Percentiles rank a stretch among this genome's conserved stretches.
phyloP scores from a whole-genome alignment of 768 basidiomycete genomes.

The Mycena sanguinolenta region DNA sequence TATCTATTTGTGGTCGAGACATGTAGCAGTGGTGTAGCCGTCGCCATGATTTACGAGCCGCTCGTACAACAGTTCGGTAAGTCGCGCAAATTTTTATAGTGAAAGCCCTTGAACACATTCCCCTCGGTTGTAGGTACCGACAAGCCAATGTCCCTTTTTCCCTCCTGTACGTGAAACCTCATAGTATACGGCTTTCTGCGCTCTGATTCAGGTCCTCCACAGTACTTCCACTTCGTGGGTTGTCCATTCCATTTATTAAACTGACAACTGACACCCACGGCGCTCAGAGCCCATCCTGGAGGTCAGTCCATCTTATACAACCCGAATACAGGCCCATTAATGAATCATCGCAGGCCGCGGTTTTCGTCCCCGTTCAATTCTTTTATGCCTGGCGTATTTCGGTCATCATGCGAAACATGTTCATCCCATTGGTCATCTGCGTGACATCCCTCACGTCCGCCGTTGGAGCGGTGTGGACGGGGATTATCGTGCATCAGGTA shows the following conservation, averaged over 20 bases:
- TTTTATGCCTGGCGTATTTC: constrained; percentile 10
- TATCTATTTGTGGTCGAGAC: background rate
- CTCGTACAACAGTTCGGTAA: background rate
- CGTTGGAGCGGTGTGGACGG: background rate
- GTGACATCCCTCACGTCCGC: background rate
- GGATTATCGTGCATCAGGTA: background rate
- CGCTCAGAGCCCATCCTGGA: background rate
- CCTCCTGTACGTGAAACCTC: background rate
- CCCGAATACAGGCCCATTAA: background rate
- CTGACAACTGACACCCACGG: background rate
- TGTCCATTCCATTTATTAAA: background rate
- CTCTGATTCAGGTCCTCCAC: background rate
- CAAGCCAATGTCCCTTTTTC: background rate
- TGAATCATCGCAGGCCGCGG: background rate
- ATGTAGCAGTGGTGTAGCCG: background rate
- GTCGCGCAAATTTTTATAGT: background rate
- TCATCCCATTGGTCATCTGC: background rate
- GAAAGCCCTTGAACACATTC: background rate
- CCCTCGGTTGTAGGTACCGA: background rate
- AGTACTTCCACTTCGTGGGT: background rate
- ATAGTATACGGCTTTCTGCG: no score
- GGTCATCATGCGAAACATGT: background rate
- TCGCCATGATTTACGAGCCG: background rate
- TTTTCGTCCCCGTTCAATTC: background rate
- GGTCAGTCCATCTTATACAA: background rate